Evolutionary conservation across 1,139 yeast species (phyloP), one percentile per base, ranked within the genome.

Genomic region (Magnusiomyces ingens): DNA sequence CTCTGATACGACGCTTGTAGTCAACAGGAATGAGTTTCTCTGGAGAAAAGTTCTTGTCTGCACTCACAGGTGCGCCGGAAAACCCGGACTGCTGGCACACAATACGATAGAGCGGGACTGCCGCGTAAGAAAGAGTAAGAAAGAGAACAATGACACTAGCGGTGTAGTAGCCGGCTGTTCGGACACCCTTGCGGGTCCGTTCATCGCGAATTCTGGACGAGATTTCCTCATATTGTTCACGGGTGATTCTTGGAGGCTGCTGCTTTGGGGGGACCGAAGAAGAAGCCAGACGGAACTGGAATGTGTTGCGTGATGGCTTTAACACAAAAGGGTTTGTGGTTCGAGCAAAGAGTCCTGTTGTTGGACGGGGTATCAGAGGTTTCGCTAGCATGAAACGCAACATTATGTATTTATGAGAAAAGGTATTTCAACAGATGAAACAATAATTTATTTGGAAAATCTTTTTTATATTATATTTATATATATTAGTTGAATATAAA

Each of bases 71-170:
- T 11, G 84, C 82, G 49, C 99, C 99, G 51, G 93, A 96, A 79
- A 86, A 93, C 0, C 99, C 99, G 0, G 97, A 91, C 70, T 96
- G 80, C 63, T 91, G 89, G 74, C 99, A 94, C 47, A 94, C 77
- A 19, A 93, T 91, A 60, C 97, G 75, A 68, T 94, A 94, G 19
- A 94, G 72, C 2, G 99, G 98, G 11, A 94, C 99, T 0, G 97
- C 89, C 11, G 93, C 87, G 69, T 90, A 93, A 0, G 96, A 78
- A 21, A 93, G 73, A 0, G 97, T 93, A 48, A 89, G 72, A 58
- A 89, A 88, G 10, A 83, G 72, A 32, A 93, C 72, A 13, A 84
- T 84, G 44, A 89, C 73, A 26, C 95, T 83, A 0, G 84, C 73
- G 1, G 93, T 74, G 67, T 91, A 91, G 65, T 84, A 79, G 3